Percentiles rank a stretch among this genome's conserved stretches.
phyloP scores from a whole-genome alignment of 1,139 yeast species.

The Yamadazyma atlantica region DNA sequence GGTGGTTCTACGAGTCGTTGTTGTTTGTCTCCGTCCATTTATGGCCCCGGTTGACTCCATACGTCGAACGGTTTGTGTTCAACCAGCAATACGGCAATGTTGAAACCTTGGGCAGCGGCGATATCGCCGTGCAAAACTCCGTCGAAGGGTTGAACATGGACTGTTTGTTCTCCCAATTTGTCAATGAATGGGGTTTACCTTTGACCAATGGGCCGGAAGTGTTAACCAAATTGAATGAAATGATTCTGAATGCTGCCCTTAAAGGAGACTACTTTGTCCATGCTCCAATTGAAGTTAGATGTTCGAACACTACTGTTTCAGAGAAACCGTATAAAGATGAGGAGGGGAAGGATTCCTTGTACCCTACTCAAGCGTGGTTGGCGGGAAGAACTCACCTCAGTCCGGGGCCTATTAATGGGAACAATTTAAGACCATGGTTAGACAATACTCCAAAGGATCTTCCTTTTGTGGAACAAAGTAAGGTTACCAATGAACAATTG shows the following conservation, averaged over 20 bases:
- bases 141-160: slow-evolving; percentile 94
- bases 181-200: slow-evolving; percentile 96
- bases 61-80: slow-evolving; percentile 81
- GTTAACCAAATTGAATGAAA: slow-evolving; percentile 59
- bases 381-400: slow-evolving; percentile 35
- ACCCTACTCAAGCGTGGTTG: slow-evolving; percentile 44
- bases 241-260: slow-evolving; percentile 61
- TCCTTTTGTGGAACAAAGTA: slow-evolving; percentile 46
- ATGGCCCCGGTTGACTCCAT: slow-evolving; percentile 75
- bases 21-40: slow-evolving; percentile 78
- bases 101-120: slow-evolving; percentile 68
- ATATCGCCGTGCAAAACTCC: slow-evolving; percentile 72
- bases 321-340: slow-evolving; percentile 40
- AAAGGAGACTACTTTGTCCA: slow-evolving; percentile 75
- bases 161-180: slow-evolving; percentile 91
- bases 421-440: slow-evolving; percentile 73
- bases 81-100: slow-evolving; percentile 77
- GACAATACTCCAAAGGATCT: slow-evolving; percentile 72
- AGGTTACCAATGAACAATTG: slow-evolving; percentile 73
- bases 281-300: slow-evolving; percentile 93
- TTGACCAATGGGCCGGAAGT: slow-evolving; percentile 72
- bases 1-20: slow-evolving; percentile 74
- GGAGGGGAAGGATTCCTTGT: slow-evolving; percentile 46
- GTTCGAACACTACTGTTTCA: slow-evolving; percentile 76
- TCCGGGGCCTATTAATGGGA: slow-evolving; percentile 82